Evolutionary conservation across 169 alveolate species (phyloP).

Genomic region (Theileria orientalis): DNA sequence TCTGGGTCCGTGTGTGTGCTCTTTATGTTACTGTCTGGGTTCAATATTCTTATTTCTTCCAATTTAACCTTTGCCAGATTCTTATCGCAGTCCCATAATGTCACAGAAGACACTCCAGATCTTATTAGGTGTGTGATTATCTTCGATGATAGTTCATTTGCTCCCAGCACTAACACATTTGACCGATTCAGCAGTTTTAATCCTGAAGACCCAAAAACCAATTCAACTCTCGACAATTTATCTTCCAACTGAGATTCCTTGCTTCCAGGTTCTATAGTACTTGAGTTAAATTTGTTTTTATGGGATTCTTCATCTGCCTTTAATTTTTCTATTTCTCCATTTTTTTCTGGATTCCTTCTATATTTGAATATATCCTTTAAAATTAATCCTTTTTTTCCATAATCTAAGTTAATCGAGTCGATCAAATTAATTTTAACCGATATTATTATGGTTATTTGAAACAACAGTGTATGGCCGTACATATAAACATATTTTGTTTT

Average conservation of each 20-base stretch:
- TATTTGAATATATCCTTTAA: not conserved
- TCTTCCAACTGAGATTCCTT: too few relatives aligned
- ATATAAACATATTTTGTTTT: not conserved
- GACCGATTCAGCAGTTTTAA: slow-evolving; percentile 24
- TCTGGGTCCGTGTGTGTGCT: slow-evolving; percentile 34
- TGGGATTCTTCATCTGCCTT: not conserved
- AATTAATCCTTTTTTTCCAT: not conserved
- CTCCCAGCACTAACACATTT: slow-evolving; percentile 56
- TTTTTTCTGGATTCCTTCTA: slow-evolving; percentile 7
- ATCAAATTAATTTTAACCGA: not conserved
- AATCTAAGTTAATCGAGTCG: not conserved
- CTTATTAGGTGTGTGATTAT: slow-evolving; percentile 48
- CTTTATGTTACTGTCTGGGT: slow-evolving; percentile 35
- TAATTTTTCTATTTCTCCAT: not conserved
- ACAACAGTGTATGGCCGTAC: not conserved
- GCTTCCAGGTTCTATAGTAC: not conserved
- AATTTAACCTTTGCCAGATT: not conserved
- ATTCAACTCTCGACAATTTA: slow-evolving; percentile 32
- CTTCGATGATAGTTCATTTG: slow-evolving; percentile 37
- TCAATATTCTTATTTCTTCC: not conserved
- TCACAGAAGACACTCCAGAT: slow-evolving; percentile 40
- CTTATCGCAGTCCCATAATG: slow-evolving; percentile 23
- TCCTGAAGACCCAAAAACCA: slow-evolving; percentile 36
- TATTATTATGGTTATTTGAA: not conserved
- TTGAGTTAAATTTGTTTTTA: not conserved